Evolutionary conservation across 495 filamentous ascomycete species (phyloP).

Genomic region (Aspergillus homomorphus): DNA sequence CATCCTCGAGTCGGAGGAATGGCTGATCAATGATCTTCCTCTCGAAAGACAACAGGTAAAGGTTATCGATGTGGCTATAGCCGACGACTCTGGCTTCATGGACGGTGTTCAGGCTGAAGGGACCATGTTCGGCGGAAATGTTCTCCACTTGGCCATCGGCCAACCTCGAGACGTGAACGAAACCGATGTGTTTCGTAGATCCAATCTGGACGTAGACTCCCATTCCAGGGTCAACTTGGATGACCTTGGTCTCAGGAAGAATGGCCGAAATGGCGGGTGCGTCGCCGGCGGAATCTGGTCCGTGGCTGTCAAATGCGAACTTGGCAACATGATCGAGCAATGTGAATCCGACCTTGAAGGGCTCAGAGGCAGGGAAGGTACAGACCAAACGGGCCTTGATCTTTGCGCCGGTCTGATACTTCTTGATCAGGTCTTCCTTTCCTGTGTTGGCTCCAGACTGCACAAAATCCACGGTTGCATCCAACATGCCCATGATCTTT

Average conservation of each 20-base stretch:
- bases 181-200: slow-evolving; percentile 68
- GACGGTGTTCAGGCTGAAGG: slow-evolving; percentile 69
- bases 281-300: slow-evolving; percentile 48
- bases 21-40: slow-evolving; percentile 77
- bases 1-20: slow-evolving; percentile 85
- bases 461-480: slow-evolving; percentile 83
- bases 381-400: slow-evolving; percentile 83
- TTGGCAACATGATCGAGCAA: slow-evolving; percentile 77
- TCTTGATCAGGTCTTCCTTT: slow-evolving; percentile 63
- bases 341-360: slow-evolving; percentile 80
- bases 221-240: slow-evolving; percentile 68
- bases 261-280: slow-evolving; percentile 69
- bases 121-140: slow-evolving; percentile 68
- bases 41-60: slow-evolving; percentile 84
- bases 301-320: slow-evolving; percentile 50
- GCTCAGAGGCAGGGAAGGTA: slow-evolving; percentile 73
- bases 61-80: slow-evolving; percentile 80
- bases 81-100: slow-evolving; percentile 82
- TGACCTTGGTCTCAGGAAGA: slow-evolving; percentile 70
- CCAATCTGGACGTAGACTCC: slow-evolving; percentile 83
- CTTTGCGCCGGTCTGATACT: slow-evolving; percentile 77
- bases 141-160: slow-evolving; percentile 82
- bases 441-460: slow-evolving; percentile 72
- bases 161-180: slow-evolving; percentile 89
- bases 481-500: slow-evolving; percentile 88